Evolutionary conservation across 768 basidiomycete genomes (phyloP).

Genomic region (Dioszegia crocea): DNA sequence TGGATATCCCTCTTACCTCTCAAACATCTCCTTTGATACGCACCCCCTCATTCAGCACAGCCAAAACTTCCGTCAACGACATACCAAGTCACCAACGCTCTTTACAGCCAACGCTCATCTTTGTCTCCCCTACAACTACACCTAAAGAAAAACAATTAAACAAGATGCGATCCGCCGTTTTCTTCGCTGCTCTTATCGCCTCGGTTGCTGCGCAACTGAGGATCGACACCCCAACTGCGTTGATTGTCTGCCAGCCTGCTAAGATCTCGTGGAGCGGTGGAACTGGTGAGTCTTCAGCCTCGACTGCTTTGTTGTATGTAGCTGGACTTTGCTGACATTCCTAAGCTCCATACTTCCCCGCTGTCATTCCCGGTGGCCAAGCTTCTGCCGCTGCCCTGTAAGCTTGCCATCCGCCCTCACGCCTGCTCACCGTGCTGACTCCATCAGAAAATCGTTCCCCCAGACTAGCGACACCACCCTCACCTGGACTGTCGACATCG

Average conservation of each 20-base stretch:
- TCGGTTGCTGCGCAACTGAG: slow-evolving; percentile 29
- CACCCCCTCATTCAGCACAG: not conserved
- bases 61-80: not conserved
- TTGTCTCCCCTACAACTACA: not conserved
- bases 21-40: slow-evolving; percentile 6
- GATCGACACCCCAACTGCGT: slow-evolving; percentile 33
- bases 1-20: not conserved
- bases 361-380: slow-evolving; percentile 39
- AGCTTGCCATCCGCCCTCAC: not conserved
- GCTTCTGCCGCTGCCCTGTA: slow-evolving; percentile 33
- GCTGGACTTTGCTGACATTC: no score
- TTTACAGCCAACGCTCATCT: not conserved
- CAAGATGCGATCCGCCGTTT: slow-evolving; percentile 23
- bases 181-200: slow-evolving; percentile 15
- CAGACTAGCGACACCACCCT: slow-evolving; percentile 22
- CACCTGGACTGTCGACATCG: slow-evolving; percentile 42
- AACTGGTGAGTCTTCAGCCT: slow-evolving; percentile 13
- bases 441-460: slow-evolving; percentile 27
- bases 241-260: slow-evolving; percentile 37
- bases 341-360: slow-evolving; percentile 32
- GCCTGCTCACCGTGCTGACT: not conserved
- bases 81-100: slow-evolving; percentile 2
- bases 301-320: not conserved
- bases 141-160: slow-evolving; percentile 6
- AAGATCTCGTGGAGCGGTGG: slow-evolving; percentile 31